These are phyloP conservation scores for Verticillium isaacii DNA, from an alignment of 2,329 filamentous ascomycete genomes.

Conservation along the genomic window DNA sequence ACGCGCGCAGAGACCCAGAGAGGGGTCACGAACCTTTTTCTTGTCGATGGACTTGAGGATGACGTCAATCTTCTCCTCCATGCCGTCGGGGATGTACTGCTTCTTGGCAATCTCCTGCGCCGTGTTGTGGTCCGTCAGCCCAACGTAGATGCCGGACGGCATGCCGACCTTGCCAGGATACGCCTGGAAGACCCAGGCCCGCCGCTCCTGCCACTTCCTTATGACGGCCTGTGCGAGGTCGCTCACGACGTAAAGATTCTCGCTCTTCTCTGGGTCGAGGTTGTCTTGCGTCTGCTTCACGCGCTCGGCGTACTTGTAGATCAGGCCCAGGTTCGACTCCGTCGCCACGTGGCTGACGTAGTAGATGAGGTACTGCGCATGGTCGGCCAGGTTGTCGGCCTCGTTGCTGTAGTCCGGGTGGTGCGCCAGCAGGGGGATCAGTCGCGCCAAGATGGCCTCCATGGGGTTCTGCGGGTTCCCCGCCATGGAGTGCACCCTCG, in stretches of 20 bases:
- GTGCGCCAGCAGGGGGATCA: constrained; percentile 85
- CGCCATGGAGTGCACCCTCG: constrained; percentile 64
- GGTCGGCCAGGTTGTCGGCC: constrained; percentile 68
- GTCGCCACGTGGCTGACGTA: constrained; percentile 80
- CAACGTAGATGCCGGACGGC: constrained; percentile 72
- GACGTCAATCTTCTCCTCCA: constrained; percentile 72
- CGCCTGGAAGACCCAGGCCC: constrained; percentile 80
- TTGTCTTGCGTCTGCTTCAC: constrained; percentile 87
- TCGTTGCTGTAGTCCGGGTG: constrained; percentile 80
- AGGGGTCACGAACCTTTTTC: constrained; percentile 52
- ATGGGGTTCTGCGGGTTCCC: constrained; percentile 60
- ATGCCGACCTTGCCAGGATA: constrained; percentile 78
- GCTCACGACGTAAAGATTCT: constrained; percentile 78
- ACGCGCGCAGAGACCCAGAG: neutral
- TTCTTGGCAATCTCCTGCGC: constrained; percentile 85
- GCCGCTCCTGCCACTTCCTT: constrained; percentile 79
- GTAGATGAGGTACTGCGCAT: constrained; percentile 84
- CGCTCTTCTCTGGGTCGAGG: constrained; percentile 61
- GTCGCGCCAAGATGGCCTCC: constrained; percentile 75
- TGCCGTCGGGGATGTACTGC: constrained; percentile 72
- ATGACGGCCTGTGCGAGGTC: constrained; percentile 82
- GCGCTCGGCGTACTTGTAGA: constrained; percentile 87
- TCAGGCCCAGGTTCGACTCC: constrained; percentile 80
- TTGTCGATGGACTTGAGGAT: constrained; percentile 61
- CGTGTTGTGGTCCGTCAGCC: constrained; percentile 69